Evolutionary conservation across 352 stramenopile species (phyloP), one percentile per base, ranked within the genome.

Genomic region (Pilasporangium apinafurcum): DNA sequence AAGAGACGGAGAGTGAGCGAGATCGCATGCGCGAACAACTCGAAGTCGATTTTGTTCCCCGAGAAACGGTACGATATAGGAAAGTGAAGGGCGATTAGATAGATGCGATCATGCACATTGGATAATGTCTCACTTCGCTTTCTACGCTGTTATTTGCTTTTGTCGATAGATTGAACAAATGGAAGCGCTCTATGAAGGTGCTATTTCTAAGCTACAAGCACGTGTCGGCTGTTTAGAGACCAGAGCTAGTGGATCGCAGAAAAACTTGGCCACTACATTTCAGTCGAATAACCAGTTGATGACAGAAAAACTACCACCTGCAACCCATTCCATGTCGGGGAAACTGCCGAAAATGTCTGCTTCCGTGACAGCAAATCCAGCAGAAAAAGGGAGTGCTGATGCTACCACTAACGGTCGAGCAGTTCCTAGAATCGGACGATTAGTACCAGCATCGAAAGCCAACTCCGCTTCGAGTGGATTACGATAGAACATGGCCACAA

Each of bases 151-250:
- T 17, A 6, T 25, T 5, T 35, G 6, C 32, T 8, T 22, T 27
- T 10, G 22, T 28, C 18, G 33, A 5, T 24, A 88, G 72, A 78
- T 86, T 36, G 69, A 70, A 37, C 62, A 86, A 29, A 88, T 88
- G 76, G 76, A 88, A 44, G 33, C 42, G n/a, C 27, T 86, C 20
- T 89, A 89, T 20, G 68, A 85, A 55, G 58, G 69, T 18, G 76
- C 73, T 0, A 85, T 89, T 22, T 62, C 70, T 1, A 89, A 89
- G 58, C 64, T 89, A 14, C 76, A 89, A 30, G 51, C 63, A 12
- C 70, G 76, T 20, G 76, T 86, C 25, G 73, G 65, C 6, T 70
- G 53, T 25, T 55, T 89, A 2, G 76, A 89, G 38, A 65, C 26
- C 27, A 80, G 73, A 22, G 44, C 65, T 2, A 30, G 8, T 12